Base-by-base conservation (phyloP, 2,329 filamentous ascomycete genomes). In the Shiraia sp. region DNA sequence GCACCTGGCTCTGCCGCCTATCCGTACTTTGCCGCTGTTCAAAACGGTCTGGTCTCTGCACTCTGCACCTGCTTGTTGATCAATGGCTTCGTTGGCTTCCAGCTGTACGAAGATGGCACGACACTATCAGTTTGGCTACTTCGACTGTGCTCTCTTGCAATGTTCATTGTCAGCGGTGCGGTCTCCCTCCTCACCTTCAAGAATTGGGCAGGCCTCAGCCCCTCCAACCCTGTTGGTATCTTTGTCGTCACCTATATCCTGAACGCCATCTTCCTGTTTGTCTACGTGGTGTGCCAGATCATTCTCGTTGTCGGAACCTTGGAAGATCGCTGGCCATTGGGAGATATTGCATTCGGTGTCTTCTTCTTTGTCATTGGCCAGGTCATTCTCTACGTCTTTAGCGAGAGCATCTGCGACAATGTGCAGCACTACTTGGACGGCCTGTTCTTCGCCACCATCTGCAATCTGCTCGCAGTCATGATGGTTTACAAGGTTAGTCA, bases 61-160 rank as follows among this genome's bases (percentile, higher is more conserved):
- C 79, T 95, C 19, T 86, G 93, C 66, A 92, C 90, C 17, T 95
- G 87, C 68, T 77, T 99, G 41, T 76, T 97, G 59, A 91, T 99
- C 76, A 97, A 97, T 70, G 93, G 93, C 30, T 99, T 99, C 64
- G 92, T 99, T 39, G 93, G 93, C 24, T 99, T 99, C 72, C 93
- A 97, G 72, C 78, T 99, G 10, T 99, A 99, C 70, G 93, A 99
- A 72, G 93, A 99, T 62, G 93, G 93, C 36, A 99, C 93, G 1
- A 86, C 87, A 2, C 76, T 97, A 28, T 96, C 91, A 0, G 85
- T 99, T 30, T 99, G 93, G 93, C 83, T 96, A 57, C 76, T 99
- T 48, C 85, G 92, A 38, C 73, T 88, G 22, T 85, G 82, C 65
- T 95, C 89, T 2, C 72, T 87, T 12, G 81, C 78, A 50, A 92